Percentiles rank a stretch among this genome's conserved stretches.
These are phyloP conservation scores for Aspergillus nanangensis DNA, from an alignment of 495 filamentous ascomycete species.

Conservation along the genomic window DNA sequence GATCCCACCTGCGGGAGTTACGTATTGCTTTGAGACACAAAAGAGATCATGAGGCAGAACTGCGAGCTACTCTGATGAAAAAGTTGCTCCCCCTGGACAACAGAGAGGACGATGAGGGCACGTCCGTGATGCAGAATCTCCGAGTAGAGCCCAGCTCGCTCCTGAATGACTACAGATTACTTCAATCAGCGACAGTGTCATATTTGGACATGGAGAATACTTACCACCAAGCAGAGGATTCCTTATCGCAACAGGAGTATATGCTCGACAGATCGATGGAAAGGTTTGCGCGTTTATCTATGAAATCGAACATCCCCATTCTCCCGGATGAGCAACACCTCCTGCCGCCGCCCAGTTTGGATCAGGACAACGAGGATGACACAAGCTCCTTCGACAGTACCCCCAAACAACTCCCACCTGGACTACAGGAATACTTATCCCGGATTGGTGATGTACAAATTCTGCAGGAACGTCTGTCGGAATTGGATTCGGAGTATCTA, in stretches of 20 bases:
- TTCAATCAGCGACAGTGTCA: slow-evolving; percentile 12
- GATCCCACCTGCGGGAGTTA: slow-evolving; percentile 3
- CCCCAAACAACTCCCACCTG: slow-evolving; percentile 2
- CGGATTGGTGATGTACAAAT: slow-evolving; percentile 25
- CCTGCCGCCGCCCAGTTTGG: not conserved
- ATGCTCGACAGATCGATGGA: slow-evolving; percentile 15
- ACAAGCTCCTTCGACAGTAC: not conserved
- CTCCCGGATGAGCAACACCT: not conserved
- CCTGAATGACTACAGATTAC: slow-evolving; percentile 8
- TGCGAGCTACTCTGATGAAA: slow-evolving; percentile 5
- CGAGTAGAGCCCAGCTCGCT: not conserved
- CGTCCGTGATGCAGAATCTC: too few relatives aligned
- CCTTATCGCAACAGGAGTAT: slow-evolving; percentile 22
- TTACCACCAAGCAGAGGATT: slow-evolving; percentile 22
- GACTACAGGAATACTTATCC: slow-evolving; percentile 18
- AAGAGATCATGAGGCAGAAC: slow-evolving; percentile 4
- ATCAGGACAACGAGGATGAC: not conserved
- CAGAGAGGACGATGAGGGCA: too few relatives aligned
- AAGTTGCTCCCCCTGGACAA: not conserved
- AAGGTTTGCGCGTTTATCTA: slow-evolving; percentile 6
- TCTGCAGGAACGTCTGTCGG: slow-evolving; percentile 20
- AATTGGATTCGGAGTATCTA: slow-evolving; percentile 20
- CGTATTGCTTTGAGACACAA: slow-evolving; percentile 12
- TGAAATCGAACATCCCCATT: not conserved
- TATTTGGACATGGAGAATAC: slow-evolving; percentile 21